phyloP scores from a whole-genome alignment of 2,329 filamentous ascomycete genomes.

The Decorospora gaudefroyi region DNA sequence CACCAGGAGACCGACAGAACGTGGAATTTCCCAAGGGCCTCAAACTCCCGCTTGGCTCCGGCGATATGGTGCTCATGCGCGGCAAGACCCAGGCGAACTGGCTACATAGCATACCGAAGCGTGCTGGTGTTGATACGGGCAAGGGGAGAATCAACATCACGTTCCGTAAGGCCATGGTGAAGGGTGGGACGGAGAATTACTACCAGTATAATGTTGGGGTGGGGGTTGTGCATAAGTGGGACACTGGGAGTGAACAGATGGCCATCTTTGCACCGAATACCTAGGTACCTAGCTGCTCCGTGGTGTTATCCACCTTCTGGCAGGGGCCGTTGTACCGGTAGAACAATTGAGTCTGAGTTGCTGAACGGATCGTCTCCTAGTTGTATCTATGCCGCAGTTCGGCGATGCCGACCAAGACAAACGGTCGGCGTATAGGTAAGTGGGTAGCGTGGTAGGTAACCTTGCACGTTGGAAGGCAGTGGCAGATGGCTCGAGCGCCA shows the following conservation, averaged over 20 bases:
- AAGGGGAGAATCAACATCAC: conserved; percentile 75
- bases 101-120: conserved; percentile 78
- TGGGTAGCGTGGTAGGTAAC: neutral
- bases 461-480: neutral
- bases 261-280: too few relatives aligned
- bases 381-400: too few relatives aligned
- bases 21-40: conserved; percentile 50
- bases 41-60: conserved; percentile 63
- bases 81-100: conserved; percentile 72
- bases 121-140: conserved; percentile 65
- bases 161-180: conserved; percentile 71
- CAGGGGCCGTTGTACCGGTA: too few relatives aligned
- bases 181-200: conserved; percentile 77
- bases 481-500: conserved; percentile 7
- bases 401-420: too few relatives aligned
- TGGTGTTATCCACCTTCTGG: too few relatives aligned
- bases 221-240: conserved; percentile 71
- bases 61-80: conserved; percentile 80
- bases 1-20: conserved; percentile 41
- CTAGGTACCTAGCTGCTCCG: too few relatives aligned
- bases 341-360: too few relatives aligned
- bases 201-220: conserved; percentile 80
- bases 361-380: too few relatives aligned
- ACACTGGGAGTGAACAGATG: conserved; percentile 60
- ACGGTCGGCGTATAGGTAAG: too few relatives aligned